phyloP scores from a whole-genome alignment of 2,329 filamentous ascomycete genomes.

The Didymella segeticola region DNA sequence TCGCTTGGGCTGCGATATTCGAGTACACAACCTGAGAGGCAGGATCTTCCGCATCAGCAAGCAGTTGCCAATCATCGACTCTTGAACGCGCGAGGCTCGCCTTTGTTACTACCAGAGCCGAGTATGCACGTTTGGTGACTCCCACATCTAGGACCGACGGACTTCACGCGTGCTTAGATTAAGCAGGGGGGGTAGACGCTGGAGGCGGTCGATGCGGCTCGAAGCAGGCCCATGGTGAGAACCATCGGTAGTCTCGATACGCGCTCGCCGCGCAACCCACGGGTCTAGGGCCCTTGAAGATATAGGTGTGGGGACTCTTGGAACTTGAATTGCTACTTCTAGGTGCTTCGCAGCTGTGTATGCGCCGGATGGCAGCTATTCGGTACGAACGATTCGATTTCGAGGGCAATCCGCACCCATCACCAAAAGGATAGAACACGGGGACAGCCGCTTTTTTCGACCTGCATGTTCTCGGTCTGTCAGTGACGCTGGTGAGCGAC shows the following conservation, averaged over 20 bases:
- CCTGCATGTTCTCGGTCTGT: slow-evolving; percentile 21
- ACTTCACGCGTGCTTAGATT: slow-evolving; percentile 19
- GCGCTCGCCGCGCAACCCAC: slow-evolving; percentile 23
- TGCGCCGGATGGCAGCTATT: slow-evolving; percentile 31
- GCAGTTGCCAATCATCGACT: background rate
- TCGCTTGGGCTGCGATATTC: background rate
- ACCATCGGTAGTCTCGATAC: slow-evolving; percentile 18
- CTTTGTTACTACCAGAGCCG: background rate
- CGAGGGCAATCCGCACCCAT: slow-evolving; percentile 15
- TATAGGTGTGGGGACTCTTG: slow-evolving; percentile 21
- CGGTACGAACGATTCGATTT: slow-evolving; percentile 21
- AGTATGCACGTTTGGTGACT: background rate
- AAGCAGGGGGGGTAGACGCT: slow-evolving; percentile 16
- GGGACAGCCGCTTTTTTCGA: slow-evolving; percentile 11
- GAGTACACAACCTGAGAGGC: background rate
- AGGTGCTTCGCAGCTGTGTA: slow-evolving; percentile 29
- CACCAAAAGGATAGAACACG: background rate
- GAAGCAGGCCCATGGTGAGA: slow-evolving; percentile 15
- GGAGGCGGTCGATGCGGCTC: slow-evolving; percentile 16
- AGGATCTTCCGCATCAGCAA: background rate
- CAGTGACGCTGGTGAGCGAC: slow-evolving; percentile 25
- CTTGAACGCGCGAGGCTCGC: background rate
- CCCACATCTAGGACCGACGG: background rate
- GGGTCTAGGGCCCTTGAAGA: slow-evolving; percentile 3
- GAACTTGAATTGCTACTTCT: slow-evolving; percentile 41